Conservation (phyloP, 768 basidiomycete species). For the Gyrodon lividus region DNA sequence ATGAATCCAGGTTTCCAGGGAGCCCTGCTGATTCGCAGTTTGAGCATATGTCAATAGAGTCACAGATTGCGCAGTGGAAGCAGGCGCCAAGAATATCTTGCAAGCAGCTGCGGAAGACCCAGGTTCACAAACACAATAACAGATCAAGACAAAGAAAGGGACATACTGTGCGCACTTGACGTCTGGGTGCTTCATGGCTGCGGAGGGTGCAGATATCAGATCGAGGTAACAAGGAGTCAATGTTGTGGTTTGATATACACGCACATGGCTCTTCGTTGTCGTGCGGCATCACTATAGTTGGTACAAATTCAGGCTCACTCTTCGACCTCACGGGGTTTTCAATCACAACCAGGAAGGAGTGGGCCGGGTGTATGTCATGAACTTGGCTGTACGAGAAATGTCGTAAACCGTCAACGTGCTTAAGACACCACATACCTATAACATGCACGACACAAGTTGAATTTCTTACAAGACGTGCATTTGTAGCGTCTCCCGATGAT, state of each 20-base stretch:
- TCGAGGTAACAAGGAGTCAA: background rate
- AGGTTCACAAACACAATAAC: background rate
- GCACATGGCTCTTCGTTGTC: conserved; percentile 62
- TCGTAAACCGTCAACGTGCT: conserved; percentile 1
- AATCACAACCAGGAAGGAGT: conserved; percentile 82
- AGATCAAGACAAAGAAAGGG: background rate
- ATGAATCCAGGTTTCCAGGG: conserved; percentile 76
- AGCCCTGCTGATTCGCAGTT: conserved; percentile 87
- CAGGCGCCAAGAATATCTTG: conserved; percentile 89
- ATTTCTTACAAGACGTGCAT: conserved; percentile 77
- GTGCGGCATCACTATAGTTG: conserved; percentile 24
- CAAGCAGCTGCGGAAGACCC: conserved; percentile 60
- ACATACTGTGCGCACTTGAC: conserved; percentile 87
- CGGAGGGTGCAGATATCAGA: conserved; percentile 4
- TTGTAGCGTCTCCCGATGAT: conserved; percentile 73
- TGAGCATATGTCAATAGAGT: conserved; percentile 79
- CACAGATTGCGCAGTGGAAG: conserved; percentile 91
- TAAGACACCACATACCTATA: conserved; percentile 55
- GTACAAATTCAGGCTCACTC: conserved; percentile 40
- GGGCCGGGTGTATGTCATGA: conserved; percentile 87
- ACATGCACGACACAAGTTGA: conserved; percentile 80
- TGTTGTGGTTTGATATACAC: conserved; percentile 19
- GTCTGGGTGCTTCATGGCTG: conserved; percentile 75
- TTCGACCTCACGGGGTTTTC: conserved; percentile 48
- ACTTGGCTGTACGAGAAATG: conserved; percentile 57